These are phyloP conservation scores for Triticum timopheevii DNA, from an alignment of 176 grass and related monocot species.

Conservation along the genomic window DNA sequence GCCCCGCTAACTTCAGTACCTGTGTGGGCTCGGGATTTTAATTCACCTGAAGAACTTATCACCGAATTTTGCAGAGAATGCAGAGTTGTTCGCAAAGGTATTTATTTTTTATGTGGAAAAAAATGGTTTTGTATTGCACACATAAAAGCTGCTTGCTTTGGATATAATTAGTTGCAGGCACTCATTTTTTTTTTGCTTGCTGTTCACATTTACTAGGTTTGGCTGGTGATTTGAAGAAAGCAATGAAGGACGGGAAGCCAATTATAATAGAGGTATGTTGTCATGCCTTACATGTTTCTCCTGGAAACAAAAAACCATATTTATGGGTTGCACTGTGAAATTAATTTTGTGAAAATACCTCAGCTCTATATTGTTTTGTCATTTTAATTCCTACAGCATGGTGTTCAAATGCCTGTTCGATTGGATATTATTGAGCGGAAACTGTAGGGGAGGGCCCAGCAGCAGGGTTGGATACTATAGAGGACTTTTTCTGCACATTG, in stretches of 20 bases:
- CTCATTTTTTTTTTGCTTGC: background rate
- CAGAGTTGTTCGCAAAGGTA: slow-evolving; percentile 98
- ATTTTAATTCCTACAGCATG: background rate
- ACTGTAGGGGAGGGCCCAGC: background rate
- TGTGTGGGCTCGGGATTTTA: slow-evolving; percentile 90
- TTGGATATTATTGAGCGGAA: background rate
- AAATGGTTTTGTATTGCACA: background rate
- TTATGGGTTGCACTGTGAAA: background rate
- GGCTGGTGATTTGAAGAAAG: slow-evolving; percentile 99
- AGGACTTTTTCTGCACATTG: background rate
- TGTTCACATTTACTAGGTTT: slow-evolving; percentile 55
- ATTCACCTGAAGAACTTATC: slow-evolving; percentile 88
- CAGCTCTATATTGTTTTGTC: background rate
- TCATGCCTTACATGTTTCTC: background rate
- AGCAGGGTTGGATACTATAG: background rate
- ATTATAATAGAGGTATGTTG: slow-evolving; percentile 89
- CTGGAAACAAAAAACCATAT: background rate
- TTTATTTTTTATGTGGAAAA: background rate
- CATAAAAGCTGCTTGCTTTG: slow-evolving; percentile 3
- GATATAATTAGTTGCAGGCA: background rate
- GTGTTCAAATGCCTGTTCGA: background rate
- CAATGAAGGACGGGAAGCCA: slow-evolving; percentile 99
- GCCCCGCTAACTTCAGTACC: slow-evolving; percentile 85
- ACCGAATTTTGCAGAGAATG: slow-evolving; percentile 97
- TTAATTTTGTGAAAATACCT: background rate